Conservation (phyloP, 345 rosid genomes). For the Draba incana region DNA sequence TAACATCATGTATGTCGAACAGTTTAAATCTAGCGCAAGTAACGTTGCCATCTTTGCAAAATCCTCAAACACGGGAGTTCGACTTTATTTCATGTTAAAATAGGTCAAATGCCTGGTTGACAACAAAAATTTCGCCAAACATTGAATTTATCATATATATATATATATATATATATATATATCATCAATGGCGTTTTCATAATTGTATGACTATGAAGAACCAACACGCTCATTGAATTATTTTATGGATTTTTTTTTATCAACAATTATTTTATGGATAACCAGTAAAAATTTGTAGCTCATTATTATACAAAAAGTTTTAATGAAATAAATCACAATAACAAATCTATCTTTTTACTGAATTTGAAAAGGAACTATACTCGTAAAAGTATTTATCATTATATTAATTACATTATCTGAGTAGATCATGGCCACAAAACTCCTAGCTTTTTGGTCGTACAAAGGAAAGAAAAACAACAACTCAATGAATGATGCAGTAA, state of each 20-base stretch:
- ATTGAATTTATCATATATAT: not conserved
- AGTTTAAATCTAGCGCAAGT: too few species aligned
- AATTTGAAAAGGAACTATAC: not conserved
- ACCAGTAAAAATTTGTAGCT: not conserved
- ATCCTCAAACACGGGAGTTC: too few species aligned
- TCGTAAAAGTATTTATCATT: not conserved
- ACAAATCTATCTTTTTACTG: not conserved
- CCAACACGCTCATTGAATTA: not conserved
- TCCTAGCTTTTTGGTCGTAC: slow-evolving; percentile 2
- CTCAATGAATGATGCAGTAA: slow-evolving; percentile 12
- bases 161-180: too few species aligned
- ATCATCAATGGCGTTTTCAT: not conserved
- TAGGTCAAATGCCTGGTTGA: too few species aligned
- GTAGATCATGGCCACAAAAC: slow-evolving; percentile 2
- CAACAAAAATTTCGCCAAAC: not conserved
- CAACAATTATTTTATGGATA: not conserved
- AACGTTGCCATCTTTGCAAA: too few species aligned
- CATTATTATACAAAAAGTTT: not conserved
- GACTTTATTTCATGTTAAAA: too few species aligned
- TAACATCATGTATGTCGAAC: too few species aligned
- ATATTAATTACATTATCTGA: slow-evolving; percentile 7
- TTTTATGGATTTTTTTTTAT: not conserved
- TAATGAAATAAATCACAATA: not conserved
- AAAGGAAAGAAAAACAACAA: not conserved
- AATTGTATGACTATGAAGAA: not conserved